Conservation (phyloP, 768 basidiomycete species). For the Lyophyllum semitale region DNA sequence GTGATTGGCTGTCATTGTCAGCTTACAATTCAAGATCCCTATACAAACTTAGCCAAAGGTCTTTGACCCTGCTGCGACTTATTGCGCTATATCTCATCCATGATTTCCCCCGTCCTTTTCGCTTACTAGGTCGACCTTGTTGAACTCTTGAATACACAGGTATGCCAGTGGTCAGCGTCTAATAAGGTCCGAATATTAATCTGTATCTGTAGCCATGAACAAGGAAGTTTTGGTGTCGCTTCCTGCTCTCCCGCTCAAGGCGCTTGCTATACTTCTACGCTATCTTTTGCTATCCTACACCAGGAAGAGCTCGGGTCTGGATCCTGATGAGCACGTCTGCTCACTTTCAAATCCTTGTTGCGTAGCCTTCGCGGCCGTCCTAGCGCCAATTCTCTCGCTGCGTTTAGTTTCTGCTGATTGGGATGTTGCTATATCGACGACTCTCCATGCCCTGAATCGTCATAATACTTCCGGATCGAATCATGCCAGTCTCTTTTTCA, state of each 20-base stretch:
- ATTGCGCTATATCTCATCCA: too few relatives aligned
- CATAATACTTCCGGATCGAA: not conserved
- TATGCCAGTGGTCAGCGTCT: not conserved
- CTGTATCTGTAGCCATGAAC: not conserved
- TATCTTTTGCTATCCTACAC: constrained; percentile 1
- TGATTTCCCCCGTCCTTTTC: too few relatives aligned
- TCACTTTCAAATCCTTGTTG: constrained; percentile 20
- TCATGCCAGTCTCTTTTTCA: constrained; percentile 16
- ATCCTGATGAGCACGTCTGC: constrained; percentile 20
- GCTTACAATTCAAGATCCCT: too few relatives aligned
- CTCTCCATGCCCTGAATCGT: not conserved
- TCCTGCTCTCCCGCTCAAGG: constrained; percentile 7
- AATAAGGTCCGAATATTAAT: too few relatives aligned
- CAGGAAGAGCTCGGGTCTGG: not conserved
- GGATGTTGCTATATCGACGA: constrained; percentile 16
- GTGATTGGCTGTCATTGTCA: too few relatives aligned
- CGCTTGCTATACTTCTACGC: constrained; percentile 8
- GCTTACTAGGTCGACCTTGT: too few relatives aligned
- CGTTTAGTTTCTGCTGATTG: constrained; percentile 22
- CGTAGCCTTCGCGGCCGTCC: constrained; percentile 4
- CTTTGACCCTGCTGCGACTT: too few relatives aligned
- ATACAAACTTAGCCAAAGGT: too few relatives aligned
- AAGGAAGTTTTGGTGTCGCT: not conserved
- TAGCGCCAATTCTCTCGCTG: constrained; percentile 15
- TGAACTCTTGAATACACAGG: not conserved